These are phyloP conservation scores for Musa balbisiana DNA, from an alignment of 202 grass and related monocot species.

Conservation along the genomic window DNA sequence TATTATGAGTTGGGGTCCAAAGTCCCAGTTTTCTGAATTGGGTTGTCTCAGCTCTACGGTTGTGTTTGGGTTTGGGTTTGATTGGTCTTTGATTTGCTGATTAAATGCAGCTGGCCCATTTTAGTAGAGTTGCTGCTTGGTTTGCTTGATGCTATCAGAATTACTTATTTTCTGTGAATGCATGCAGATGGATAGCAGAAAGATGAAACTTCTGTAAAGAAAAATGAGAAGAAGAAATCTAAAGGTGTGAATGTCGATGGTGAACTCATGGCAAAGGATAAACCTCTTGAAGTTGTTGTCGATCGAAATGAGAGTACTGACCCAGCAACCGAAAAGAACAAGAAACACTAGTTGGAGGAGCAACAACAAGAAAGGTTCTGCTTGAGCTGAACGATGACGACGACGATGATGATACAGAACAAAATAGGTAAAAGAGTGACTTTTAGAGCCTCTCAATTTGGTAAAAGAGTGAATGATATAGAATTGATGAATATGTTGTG, in stretches of 20 bases:
- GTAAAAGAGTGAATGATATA: no score
- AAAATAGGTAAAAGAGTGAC: conserved; percentile 4
- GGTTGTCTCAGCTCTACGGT: no score
- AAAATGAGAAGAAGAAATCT: conserved; percentile 79
- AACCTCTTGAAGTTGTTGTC: not conserved
- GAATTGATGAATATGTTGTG: no score
- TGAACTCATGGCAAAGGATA: conserved; percentile 57
- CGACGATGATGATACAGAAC: conserved; percentile 29
- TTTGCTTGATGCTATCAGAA: not conserved
- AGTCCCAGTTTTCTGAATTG: no score
- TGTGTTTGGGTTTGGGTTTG: no score
- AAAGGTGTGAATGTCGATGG: conserved; percentile 25
- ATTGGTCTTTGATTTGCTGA: no score
- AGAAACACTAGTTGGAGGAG: conserved; percentile 56
- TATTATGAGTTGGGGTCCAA: no score
- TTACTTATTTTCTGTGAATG: not conserved
- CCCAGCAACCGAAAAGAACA: conserved; percentile 58
- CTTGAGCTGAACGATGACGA: conserved; percentile 24
- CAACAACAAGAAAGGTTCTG: conserved; percentile 20
- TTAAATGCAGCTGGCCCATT: not conserved
- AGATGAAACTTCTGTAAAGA: conserved; percentile 42
- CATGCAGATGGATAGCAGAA: conserved; percentile 26
- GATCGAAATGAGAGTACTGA: conserved; percentile 7
- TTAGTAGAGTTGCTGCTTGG: not conserved
- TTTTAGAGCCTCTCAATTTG: no score